phyloP scores from a whole-genome alignment of 768 basidiomycete genomes.

The Sarcomyxa edulis region DNA sequence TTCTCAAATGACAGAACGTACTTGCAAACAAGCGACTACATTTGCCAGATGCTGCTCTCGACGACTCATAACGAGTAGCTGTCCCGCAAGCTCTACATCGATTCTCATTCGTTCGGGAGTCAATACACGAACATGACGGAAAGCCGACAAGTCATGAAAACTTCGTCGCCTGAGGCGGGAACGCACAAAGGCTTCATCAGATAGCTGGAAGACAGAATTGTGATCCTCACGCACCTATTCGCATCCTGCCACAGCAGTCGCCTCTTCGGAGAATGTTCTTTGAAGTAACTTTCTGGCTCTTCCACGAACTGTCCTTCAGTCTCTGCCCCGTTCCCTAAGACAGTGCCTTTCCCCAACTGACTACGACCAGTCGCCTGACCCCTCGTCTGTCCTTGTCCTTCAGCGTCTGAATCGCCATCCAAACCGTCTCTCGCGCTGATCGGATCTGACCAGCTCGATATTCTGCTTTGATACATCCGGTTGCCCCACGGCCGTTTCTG shows the following conservation, averaged over 20 bases:
- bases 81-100: conserved; percentile 75
- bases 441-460: conserved; percentile 37
- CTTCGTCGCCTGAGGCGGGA: conserved; percentile 60
- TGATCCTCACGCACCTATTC: no score
- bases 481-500: conserved; percentile 34
- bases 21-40: conserved; percentile 56
- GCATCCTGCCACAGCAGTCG: neutral
- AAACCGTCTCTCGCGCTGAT: conserved; percentile 13
- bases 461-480: conserved; percentile 30
- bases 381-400: neutral
- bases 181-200: conserved; percentile 6
- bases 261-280: conserved; percentile 8
- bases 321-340: conserved; percentile 13
- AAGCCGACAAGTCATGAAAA: conserved; percentile 56
- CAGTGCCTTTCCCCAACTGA: conserved; percentile 24
- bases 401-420: neutral
- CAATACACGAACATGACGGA: conserved; percentile 42
- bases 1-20: conserved; percentile 14
- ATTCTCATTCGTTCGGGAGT: conserved; percentile 64
- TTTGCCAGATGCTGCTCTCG: conserved; percentile 65
- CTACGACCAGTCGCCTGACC: conserved; percentile 1
- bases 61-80: conserved; percentile 63
- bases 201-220: no score
- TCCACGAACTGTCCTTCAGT: neutral
- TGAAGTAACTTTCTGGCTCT: conserved; percentile 2